Conservation (phyloP, 352 stramenopile genomes). For the Globisporangium alternatum region DNA sequence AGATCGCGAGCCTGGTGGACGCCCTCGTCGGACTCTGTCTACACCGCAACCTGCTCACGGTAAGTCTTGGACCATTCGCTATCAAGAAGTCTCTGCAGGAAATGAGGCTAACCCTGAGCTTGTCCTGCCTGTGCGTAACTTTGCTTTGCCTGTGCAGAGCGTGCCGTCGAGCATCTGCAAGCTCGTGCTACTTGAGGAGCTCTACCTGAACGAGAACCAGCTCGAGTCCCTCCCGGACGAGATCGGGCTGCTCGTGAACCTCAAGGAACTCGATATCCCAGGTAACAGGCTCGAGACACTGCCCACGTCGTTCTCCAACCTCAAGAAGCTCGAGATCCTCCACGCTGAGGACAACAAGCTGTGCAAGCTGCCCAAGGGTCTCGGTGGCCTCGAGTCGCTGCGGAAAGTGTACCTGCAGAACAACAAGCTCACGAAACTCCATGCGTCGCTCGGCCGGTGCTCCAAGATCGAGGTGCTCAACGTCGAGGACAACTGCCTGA, state of each 20-base stretch:
- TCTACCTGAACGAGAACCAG: constrained; percentile 82
- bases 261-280: constrained; percentile 74
- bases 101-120: background rate
- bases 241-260: constrained; percentile 66
- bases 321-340: constrained; percentile 75
- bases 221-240: constrained; percentile 67
- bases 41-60: constrained; percentile 77
- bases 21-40: constrained; percentile 67
- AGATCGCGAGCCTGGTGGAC: constrained; percentile 40
- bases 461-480: constrained; percentile 81
- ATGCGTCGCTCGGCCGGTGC: constrained; percentile 74
- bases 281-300: constrained; percentile 67
- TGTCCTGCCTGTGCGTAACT: background rate
- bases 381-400: constrained; percentile 61
- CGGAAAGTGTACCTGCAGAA: constrained; percentile 85
- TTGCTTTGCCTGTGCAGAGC: constrained; percentile 23
- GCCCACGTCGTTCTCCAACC: constrained; percentile 61
- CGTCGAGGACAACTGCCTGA: constrained; percentile 77
- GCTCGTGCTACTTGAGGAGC: constrained; percentile 70
- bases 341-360: constrained; percentile 79
- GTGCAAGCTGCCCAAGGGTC: constrained; percentile 69
- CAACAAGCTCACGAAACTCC: constrained; percentile 79
- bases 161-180: constrained; percentile 64
- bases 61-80: constrained; percentile 13
- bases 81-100: no score